Conservation (phyloP, 306 rosid species). For the Castanea crenata region DNA sequence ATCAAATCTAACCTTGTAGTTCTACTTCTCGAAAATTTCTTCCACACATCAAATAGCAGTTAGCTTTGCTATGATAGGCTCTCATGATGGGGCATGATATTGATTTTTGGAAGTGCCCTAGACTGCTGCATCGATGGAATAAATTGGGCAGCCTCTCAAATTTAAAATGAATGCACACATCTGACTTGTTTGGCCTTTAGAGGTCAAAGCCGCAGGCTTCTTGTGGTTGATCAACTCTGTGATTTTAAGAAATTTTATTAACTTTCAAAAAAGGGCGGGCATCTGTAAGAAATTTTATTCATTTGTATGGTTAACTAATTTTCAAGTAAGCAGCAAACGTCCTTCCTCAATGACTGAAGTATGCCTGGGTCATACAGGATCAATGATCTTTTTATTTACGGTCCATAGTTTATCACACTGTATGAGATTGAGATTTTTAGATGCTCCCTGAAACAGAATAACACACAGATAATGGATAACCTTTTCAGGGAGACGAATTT, state of each 20-base stretch:
- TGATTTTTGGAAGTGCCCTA: too few relatives aligned
- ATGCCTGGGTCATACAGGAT: slow-evolving; percentile 90
- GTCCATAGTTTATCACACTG: slow-evolving; percentile 98
- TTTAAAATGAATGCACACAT: too few relatives aligned
- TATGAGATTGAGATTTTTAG: slow-evolving; percentile 91
- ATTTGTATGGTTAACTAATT: slow-evolving; percentile 11
- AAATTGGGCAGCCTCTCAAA: too few relatives aligned
- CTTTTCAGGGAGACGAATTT: slow-evolving; percentile 6
- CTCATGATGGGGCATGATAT: too few relatives aligned
- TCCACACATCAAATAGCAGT: neutral
- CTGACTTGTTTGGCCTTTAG: too few relatives aligned
- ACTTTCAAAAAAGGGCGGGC: too few relatives aligned
- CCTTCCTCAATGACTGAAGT: slow-evolving; percentile 68
- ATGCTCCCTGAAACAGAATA: slow-evolving; percentile 65
- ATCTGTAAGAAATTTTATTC: too few relatives aligned
- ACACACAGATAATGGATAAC: slow-evolving; percentile 17
- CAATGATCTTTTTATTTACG: slow-evolving; percentile 86
- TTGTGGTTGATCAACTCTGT: too few relatives aligned
- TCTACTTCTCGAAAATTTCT: neutral
- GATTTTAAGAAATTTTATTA: too few relatives aligned
- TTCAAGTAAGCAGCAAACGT: slow-evolving; percentile 61
- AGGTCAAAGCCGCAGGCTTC: too few relatives aligned
- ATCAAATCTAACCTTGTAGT: neutral
- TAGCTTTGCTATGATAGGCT: too few relatives aligned
- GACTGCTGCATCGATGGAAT: too few relatives aligned